Evolutionary conservation across 1,284 basidiomycete species (phyloP).

Genomic region (Irpex sp.): DNA sequence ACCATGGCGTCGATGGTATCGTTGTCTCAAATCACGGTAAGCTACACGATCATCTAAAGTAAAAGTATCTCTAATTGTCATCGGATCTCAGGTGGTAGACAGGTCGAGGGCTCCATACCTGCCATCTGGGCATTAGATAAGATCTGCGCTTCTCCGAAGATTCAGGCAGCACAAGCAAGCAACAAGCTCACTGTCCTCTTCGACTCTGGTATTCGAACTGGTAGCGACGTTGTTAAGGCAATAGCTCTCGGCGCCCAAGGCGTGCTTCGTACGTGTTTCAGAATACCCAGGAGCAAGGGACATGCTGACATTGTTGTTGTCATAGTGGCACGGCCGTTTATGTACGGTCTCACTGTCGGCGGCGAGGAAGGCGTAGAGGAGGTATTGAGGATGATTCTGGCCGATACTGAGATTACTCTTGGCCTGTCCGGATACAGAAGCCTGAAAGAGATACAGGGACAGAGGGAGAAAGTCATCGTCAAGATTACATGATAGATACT

Average conservation of each 20-base stretch:
- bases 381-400: slow-evolving; percentile 46
- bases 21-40: slow-evolving; percentile 80
- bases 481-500: slow-evolving; percentile 5
- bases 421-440: slow-evolving; percentile 39
- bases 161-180: slow-evolving; percentile 52
- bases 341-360: slow-evolving; percentile 51
- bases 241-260: slow-evolving; percentile 67
- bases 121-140: slow-evolving; percentile 66
- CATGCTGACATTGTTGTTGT: not conserved
- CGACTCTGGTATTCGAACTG: slow-evolving; percentile 77
- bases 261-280: slow-evolving; percentile 48
- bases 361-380: slow-evolving; percentile 54
- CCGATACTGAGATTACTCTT: slow-evolving; percentile 54
- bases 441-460: slow-evolving; percentile 35
- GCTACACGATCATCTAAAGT: not conserved
- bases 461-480: slow-evolving; percentile 23
- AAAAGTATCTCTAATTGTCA: too few relatives aligned
- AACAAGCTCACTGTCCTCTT: slow-evolving; percentile 70
- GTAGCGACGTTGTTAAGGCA: slow-evolving; percentile 75
- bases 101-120: slow-evolving; percentile 77
- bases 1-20: slow-evolving; percentile 70
- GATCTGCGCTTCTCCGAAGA: slow-evolving; percentile 55
- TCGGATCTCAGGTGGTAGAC: slow-evolving; percentile 57
- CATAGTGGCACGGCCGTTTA: slow-evolving; percentile 42
- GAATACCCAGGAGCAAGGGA: not conserved